Evolutionary conservation across 2,329 filamentous ascomycete species (phyloP), one percentile per base, ranked within the genome.

Genomic region (Exophiala phaeomuriformis): DNA sequence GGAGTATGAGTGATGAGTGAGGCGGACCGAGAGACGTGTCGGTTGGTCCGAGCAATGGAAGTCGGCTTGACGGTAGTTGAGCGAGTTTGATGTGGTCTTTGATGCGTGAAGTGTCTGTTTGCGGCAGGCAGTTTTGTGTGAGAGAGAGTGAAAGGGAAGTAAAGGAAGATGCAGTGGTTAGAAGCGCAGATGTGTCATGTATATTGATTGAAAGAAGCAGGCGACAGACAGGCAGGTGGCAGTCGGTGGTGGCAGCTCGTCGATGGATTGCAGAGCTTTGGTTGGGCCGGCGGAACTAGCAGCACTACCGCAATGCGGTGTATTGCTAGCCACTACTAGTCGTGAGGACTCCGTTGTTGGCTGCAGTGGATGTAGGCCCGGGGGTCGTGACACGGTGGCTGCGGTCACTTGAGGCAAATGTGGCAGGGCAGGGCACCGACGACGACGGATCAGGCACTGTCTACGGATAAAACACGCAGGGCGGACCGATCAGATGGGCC

Each of bases 1-100:
- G 41, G 10, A 5, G 36, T 36, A 59, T 40, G 65, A 60, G 61
- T 65, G 68, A 36, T 33, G 46, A 67, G 61, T 59, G 65, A 66
- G 56, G 57, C 30, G 65, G 69, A 70, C 69, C 49, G 31, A 46
- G 9, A 32, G 48, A 48, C 37, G 51, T 45, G 51, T 19, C 39
- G 39, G 49, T 9, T 10, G 29, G 30, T 36, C 10, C 29, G 30
- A 31, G 10, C 4, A 27, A 41, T 19, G n/a, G 19, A 9, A 41
- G 39, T 28, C 9, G 39, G 10, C 4, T 41, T 28, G 39, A 28
- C 39, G 27, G 4, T 9, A 27, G 19, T 10, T 19, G 19, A 19
- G 19, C 19, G 19, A 19, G 19, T 19, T 19, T 19, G 19, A 19
- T 19, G 19, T 19, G 19, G 47, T 42, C 35, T 8, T 32, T 72